Evolutionary conservation across 1,284 basidiomycete genomes (phyloP), one percentile per base, ranked within the genome.

Genomic region (Pyrrhoderma noxium): DNA sequence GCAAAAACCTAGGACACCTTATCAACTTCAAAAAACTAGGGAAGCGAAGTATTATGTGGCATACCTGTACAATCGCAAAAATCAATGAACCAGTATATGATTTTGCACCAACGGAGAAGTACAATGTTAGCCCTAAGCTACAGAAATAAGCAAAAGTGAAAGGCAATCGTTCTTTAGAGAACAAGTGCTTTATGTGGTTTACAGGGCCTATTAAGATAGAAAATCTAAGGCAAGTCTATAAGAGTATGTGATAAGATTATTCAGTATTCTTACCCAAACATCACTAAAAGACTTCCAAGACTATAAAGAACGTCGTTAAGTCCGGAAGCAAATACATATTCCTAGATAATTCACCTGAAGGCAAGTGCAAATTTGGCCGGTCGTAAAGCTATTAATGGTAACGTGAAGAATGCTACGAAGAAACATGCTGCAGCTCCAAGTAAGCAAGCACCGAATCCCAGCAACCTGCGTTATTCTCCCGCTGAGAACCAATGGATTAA

Each of bases 361-460:
- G 91, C 81, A 16, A 94, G 71, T 0, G 90, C 92, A 64, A 94
- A 94, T 69, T 94, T 94, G 19, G 86, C 73, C 9, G 92, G 91
- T 52, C 88, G 88, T 48, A 94, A 58, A 5, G 84, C 85, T 35
- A 97, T 74, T 49, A 93, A 67, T 3, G 94, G 93, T 19, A 96
- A 72, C 13, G 91, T 93, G 55, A 98, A 65, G 72, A 99, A 99
- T 13, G 93, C 84, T 48, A 99, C 87, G 56, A 92, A 84, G 75
- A 99, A 99, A 71, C 95, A 99, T 1, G 94, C 88, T 37, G 82
- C 84, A 3, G 93, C 93, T 8, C 95, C 95, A 16, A 89, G 70
- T 44, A 95, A 71, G 64, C 94, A 98, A 22, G 82, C 88, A 48
- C 91, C 79, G 66, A 99, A 99, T n/a, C 93, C 95, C 7, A 98